Conservation (phyloP, 2,329 filamentous ascomycete species). For the Ophiostoma sp. region DNA sequence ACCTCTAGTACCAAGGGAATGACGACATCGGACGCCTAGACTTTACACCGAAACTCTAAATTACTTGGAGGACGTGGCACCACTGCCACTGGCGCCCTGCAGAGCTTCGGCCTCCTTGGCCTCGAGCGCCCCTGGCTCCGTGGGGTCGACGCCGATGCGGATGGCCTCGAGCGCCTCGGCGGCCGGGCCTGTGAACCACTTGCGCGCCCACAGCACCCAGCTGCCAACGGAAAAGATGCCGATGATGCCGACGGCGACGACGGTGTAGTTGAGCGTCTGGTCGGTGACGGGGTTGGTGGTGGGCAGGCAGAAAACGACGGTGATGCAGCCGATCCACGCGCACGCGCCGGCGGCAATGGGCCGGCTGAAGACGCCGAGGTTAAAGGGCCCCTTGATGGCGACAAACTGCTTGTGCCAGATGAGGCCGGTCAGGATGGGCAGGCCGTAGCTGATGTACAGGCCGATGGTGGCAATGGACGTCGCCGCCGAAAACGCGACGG, state of each 20-base stretch:
- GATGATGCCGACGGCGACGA: slow-evolving; percentile 55
- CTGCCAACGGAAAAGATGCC: slow-evolving; percentile 41
- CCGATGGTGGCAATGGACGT: slow-evolving; percentile 57
- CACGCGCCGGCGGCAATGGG: slow-evolving; percentile 45
- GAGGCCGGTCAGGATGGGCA: slow-evolving; percentile 52
- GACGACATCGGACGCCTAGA: no score
- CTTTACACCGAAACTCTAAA: no score
- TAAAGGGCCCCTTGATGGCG: slow-evolving; percentile 51
- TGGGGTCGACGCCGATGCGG: slow-evolving; percentile 44
- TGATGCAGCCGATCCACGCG: slow-evolving; percentile 51
- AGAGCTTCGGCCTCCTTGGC: slow-evolving; percentile 31
- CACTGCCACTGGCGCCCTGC: not conserved
- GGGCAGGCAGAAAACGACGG: slow-evolving; percentile 54
- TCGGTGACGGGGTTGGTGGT: slow-evolving; percentile 50
- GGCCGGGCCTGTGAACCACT: slow-evolving; percentile 54
- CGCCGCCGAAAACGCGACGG: slow-evolving; percentile 53
- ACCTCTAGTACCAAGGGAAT: not conserved
- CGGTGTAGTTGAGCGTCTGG: slow-evolving; percentile 56
- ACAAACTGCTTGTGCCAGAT: slow-evolving; percentile 48
- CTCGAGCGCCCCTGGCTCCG: slow-evolving; percentile 42
- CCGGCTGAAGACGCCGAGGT: slow-evolving; percentile 43
- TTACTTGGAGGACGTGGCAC: not conserved
- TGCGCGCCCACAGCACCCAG: slow-evolving; percentile 50
- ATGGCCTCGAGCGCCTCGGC: slow-evolving; percentile 48
- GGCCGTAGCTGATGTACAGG: slow-evolving; percentile 53